Conservation (phyloP, 106 monocot genomes). For the Alisma plantagoaquatica region DNA sequence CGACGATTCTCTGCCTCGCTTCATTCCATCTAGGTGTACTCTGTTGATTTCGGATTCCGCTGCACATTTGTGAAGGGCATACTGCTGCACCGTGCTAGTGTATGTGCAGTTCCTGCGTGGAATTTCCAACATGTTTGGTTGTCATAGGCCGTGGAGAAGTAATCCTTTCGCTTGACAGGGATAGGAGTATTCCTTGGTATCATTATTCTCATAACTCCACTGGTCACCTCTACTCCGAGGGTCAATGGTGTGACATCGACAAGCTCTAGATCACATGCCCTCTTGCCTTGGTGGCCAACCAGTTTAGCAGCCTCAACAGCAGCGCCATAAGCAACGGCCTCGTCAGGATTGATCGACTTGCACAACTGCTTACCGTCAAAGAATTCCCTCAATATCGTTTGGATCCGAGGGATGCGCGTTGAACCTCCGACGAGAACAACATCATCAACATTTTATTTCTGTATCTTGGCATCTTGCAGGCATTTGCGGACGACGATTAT, state of each 20-base stretch:
- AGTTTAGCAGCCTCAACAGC: slow-evolving; percentile 20
- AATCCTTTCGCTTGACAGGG: slow-evolving; percentile 48
- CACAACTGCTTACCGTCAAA: slow-evolving; percentile 37
- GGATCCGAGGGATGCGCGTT: slow-evolving; percentile 28
- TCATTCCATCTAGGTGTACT: no score
- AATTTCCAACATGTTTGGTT: slow-evolving; percentile 40
- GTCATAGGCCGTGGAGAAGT: slow-evolving; percentile 46
- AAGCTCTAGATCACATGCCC: slow-evolving; percentile 27
- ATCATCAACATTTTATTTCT: slow-evolving; percentile 5
- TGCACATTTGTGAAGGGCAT: no score
- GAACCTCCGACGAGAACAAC: slow-evolving; percentile 21
- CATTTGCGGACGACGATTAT: slow-evolving; percentile 55
- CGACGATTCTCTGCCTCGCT: no score
- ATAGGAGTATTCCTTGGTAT: slow-evolving; percentile 52
- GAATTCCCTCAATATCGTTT: slow-evolving; percentile 29
- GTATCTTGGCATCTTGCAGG: slow-evolving; percentile 30
- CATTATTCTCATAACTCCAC: neutral
- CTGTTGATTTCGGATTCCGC: no score
- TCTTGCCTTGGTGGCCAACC: no score
- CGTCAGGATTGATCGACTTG: slow-evolving; percentile 13
- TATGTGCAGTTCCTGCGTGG: no score
- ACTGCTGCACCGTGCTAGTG: no score
- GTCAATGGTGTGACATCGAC: slow-evolving; percentile 29
- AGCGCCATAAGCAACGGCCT: slow-evolving; percentile 17
- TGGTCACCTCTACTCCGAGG: slow-evolving; percentile 5